Evolutionary conservation across 306 rosid genomes (phyloP).

Genomic region (Abrus precatorius): DNA sequence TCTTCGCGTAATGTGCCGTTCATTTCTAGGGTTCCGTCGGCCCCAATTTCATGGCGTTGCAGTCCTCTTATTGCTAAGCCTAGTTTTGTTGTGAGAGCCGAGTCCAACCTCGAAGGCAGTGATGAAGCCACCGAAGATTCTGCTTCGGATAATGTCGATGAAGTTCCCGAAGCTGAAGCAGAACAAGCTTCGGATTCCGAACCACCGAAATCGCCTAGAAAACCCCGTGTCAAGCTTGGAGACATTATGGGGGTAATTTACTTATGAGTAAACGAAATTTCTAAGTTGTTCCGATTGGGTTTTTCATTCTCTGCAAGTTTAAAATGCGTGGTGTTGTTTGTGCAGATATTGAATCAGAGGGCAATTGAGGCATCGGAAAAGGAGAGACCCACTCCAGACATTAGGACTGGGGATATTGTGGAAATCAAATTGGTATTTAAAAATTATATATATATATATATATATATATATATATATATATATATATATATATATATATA

Average conservation of each 20-base stretch:
- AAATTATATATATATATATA: background rate
- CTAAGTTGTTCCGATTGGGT: background rate
- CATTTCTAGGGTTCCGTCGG: slow-evolving; percentile 52
- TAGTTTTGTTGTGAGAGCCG: slow-evolving; percentile 66
- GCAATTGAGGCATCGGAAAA: slow-evolving; percentile 86
- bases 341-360: slow-evolving; percentile 79
- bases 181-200: slow-evolving; percentile 54
- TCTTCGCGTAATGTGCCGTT: slow-evolving; percentile 53
- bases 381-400: slow-evolving; percentile 78
- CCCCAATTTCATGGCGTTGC: slow-evolving; percentile 59
- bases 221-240: slow-evolving; percentile 90
- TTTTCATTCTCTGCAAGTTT: slow-evolving; percentile 8
- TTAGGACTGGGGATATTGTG: slow-evolving; percentile 91
- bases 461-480: no score
- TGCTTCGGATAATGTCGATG: slow-evolving; percentile 47
- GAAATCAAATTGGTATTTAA: slow-evolving; percentile 83
- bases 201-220: slow-evolving; percentile 62
- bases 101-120: slow-evolving; percentile 57
- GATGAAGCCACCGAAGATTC: slow-evolving; percentile 37
- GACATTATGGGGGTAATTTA: slow-evolving; percentile 90
- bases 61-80: slow-evolving; percentile 56
- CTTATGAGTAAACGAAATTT: background rate
- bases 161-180: slow-evolving; percentile 51
- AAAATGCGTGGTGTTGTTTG: slow-evolving; percentile 33
- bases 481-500: no score